These are phyloP conservation scores for Colletotrichum tamarilloi DNA, from an alignment of 2,329 filamentous ascomycete species.

Conservation along the genomic window DNA sequence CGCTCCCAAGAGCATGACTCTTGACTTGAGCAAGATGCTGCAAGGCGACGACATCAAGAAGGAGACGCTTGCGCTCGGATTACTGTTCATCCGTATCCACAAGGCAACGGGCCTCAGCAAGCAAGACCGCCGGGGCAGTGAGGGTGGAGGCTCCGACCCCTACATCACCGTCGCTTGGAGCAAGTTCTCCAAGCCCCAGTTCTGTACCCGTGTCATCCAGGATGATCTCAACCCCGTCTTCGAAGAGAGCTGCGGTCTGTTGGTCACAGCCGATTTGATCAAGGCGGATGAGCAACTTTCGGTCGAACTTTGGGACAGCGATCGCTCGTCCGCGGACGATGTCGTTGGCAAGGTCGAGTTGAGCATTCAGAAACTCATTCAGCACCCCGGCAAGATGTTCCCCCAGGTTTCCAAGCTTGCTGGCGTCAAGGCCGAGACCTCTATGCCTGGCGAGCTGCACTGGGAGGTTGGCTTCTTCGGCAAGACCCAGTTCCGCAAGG, in stretches of 20 bases:
- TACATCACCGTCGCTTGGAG: conserved; percentile 96
- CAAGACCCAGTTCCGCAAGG: conserved; percentile 88
- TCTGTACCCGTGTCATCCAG: conserved; percentile 95
- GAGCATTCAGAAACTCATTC: conserved; percentile 93
- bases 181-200: conserved; percentile 98
- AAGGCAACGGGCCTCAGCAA: conserved; percentile 89
- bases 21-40: conserved; percentile 91
- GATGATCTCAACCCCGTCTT: conserved; percentile 95
- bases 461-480: conserved; percentile 98
- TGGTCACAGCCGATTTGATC: conserved; percentile 90
- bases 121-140: conserved; percentile 84
- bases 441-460: conserved; percentile 92
- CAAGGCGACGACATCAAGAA: conserved; percentile 94
- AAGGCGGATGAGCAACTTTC: conserved; percentile 94
- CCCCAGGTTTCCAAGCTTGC: conserved; percentile 85
- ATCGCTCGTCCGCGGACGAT: conserved; percentile 91
- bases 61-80: conserved; percentile 84
- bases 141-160: conserved; percentile 90
- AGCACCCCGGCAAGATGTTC: conserved; percentile 93
- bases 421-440: conserved; percentile 84
- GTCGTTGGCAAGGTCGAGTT: conserved; percentile 95
- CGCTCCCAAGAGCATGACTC: conserved; percentile 91
- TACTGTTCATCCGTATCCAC: conserved; percentile 94
- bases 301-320: conserved; percentile 96
- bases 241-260: conserved; percentile 85